A percentile compares a stretch with the other conserved stretches of the same genome.
Evolutionary conservation across 352 stramenopile genomes (phyloP).

Genomic region (Globisporangium paroecandrum): DNA sequence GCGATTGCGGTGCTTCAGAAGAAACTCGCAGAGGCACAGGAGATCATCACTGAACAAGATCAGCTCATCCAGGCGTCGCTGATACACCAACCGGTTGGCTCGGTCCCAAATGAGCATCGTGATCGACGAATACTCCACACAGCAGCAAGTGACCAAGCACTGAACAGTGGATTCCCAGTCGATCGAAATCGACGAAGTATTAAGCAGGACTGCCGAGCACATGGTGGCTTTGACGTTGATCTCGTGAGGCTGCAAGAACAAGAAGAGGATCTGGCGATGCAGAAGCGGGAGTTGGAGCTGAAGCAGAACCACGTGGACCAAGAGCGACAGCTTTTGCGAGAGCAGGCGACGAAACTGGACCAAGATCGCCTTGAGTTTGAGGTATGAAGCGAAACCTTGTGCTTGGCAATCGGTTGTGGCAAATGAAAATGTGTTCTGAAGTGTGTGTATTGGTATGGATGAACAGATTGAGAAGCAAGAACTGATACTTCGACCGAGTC

Average conservation of each 20-base stretch:
- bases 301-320: slow-evolving; percentile 36
- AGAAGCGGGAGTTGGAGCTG: slow-evolving; percentile 37
- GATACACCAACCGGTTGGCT: slow-evolving; percentile 11
- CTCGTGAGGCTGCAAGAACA: background rate
- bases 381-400: slow-evolving; percentile 21
- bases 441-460: background rate
- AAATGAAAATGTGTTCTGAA: too few relatives aligned
- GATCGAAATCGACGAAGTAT: background rate
- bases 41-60: slow-evolving; percentile 66
- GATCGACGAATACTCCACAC: background rate
- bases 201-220: background rate
- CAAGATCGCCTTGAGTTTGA: slow-evolving; percentile 62
- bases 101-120: background rate
- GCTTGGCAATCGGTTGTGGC: background rate
- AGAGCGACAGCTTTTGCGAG: slow-evolving; percentile 40
- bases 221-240: background rate
- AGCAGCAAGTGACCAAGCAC: background rate
- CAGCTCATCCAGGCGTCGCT: slow-evolving; percentile 67
- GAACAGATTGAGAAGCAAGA: slow-evolving; percentile 41
- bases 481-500: slow-evolving; percentile 21
- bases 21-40: slow-evolving; percentile 63
- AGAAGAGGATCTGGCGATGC: slow-evolving; percentile 31
- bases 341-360: slow-evolving; percentile 54
- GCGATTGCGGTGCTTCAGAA: slow-evolving; percentile 38
- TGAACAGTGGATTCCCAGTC: background rate